Evolutionary conservation across 257 asterid genomes (phyloP), one percentile per base, ranked within the genome.

Genomic region (Gardenia jasminoides): DNA sequence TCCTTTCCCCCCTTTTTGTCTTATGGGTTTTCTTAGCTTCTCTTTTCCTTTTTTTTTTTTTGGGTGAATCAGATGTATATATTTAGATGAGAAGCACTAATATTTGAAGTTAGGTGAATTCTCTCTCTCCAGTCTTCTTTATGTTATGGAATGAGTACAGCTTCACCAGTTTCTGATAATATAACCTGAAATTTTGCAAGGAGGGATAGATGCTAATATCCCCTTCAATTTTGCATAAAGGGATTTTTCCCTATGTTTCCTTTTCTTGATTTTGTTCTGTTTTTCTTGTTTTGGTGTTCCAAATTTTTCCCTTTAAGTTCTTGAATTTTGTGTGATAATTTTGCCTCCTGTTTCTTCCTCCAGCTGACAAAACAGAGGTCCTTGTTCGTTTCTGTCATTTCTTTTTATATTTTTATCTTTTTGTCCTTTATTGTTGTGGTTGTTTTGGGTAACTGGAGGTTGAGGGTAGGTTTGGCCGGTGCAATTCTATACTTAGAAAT

Each of bases 51-150:
- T 46, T 24, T 9, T 24, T 30, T 26, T 7, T 0, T 26, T 30
- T 6, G 3, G 20, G 36, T 36, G 46, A 39, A 50, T 72, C 76
- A 54, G 72, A 11, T 83, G 83, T 83, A 70, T 24, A 79, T 75
- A 79, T 70, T 12, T 77, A 77, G 76, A 81, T 33, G 69, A 56
- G 9, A 20, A 72, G 22, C 24, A 68, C 20, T 26, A 15, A 31
- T 58, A 16, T n/a, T n/a, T n/a, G n/a, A n/a, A n/a, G n/a, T n/a
- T n/a, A n/a, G n/a, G n/a, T n/a, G n/a, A n/a, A n/a, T n/a, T n/a
- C 72, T 30, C 54, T 46, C 54, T 59, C 46, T 78, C 67, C 66
- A 19, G 36, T 71, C 72, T 11, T 69, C 36, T 47, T 33, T 59
- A 5, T 62, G 16, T 72, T 72, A 64, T 78, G 67, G 68, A 36